Conservation (phyloP, 176 grass and related monocot species). For the Juncus effusus region DNA sequence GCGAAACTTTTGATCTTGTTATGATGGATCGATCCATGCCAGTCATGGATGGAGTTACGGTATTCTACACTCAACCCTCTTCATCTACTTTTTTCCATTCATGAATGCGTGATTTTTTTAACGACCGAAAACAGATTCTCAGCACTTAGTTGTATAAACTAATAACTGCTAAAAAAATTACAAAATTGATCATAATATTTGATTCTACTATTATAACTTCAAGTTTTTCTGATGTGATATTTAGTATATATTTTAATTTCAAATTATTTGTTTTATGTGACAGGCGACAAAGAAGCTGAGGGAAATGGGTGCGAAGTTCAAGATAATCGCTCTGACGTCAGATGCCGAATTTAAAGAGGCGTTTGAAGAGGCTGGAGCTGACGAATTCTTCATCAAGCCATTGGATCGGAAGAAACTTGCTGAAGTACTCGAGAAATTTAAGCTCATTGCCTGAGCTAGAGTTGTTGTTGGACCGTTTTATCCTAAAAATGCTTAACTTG, state of each 20-base stretch:
- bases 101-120: no score
- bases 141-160: no score
- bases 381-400: not conserved
- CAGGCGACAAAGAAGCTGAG: conserved; percentile 5
- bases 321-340: not conserved
- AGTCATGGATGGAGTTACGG: conserved; percentile 15
- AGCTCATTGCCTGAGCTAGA: conserved; percentile 4
- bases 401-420: not conserved
- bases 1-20: conserved; percentile 13
- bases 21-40: conserved; percentile 12
- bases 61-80: not conserved
- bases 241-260: no score
- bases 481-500: no score
- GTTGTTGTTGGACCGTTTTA: not conserved
- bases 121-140: no score
- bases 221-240: no score
- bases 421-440: not conserved
- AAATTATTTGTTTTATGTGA: not conserved
- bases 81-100: no score
- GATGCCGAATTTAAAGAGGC: not conserved
- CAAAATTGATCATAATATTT: no score
- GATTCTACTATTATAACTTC: no score
- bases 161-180: no score
- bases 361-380: not conserved
- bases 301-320: not conserved